Evolutionary conservation across 768 basidiomycete species (phyloP).

Genomic region (Mycena alexandri): DNA sequence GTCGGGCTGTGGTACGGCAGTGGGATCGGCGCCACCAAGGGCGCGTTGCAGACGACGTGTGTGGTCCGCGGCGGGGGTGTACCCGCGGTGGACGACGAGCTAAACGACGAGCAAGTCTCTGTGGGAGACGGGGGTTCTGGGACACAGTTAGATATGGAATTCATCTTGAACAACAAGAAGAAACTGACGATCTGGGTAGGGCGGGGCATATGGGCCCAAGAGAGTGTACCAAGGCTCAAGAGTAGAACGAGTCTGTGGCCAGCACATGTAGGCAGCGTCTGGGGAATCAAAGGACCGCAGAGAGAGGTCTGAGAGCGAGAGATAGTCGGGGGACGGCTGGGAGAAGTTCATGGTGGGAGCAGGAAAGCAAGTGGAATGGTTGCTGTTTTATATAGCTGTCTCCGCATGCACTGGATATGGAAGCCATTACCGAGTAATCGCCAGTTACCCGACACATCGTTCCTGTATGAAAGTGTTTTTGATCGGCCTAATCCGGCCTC

Average conservation of each 20-base stretch:
- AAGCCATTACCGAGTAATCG: conserved; percentile 15
- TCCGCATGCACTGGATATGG: conserved; percentile 32
- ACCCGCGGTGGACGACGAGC: conserved; percentile 40
- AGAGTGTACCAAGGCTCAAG: conserved; percentile 37
- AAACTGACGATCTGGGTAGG: conserved; percentile 45
- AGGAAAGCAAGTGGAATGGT: conserved; percentile 28
- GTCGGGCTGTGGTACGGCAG: conserved; percentile 79
- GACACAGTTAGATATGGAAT: conserved; percentile 7
- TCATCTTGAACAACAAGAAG: background rate
- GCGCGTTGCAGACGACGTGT: conserved; percentile 73
- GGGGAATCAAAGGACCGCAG: conserved; percentile 33
- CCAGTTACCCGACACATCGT: no score
- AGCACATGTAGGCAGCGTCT: conserved; percentile 29
- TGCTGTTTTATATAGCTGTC: conserved; percentile 47
- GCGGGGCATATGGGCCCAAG: conserved; percentile 35
- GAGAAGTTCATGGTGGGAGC: conserved; percentile 39
- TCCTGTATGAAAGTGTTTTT: conserved; percentile 6
- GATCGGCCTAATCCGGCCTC: no score
- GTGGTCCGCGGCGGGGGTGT: conserved; percentile 47
- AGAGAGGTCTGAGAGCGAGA: conserved; percentile 37
- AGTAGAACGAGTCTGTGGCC: conserved; percentile 32
- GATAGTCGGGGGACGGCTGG: conserved; percentile 35
- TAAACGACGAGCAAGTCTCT: conserved; percentile 43
- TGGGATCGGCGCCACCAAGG: conserved; percentile 76
- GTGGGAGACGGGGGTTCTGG: conserved; percentile 61